phyloP scores from a whole-genome alignment of 495 filamentous ascomycete genomes.

The Ramalina intermedia region DNA sequence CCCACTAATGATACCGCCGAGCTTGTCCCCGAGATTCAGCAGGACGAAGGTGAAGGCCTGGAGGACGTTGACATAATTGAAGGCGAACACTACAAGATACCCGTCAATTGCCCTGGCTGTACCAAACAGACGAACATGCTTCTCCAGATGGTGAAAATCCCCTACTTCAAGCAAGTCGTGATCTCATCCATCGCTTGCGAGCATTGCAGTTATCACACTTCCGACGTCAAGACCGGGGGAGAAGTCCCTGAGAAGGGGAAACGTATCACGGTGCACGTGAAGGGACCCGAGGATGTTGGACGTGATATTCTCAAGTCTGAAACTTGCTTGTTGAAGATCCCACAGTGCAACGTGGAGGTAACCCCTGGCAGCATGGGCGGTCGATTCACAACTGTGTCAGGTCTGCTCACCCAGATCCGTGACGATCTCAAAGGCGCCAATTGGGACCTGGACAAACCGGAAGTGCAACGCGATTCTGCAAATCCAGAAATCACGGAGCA shows the following conservation, averaged over 20 bases:
- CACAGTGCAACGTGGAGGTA: constrained; percentile 70
- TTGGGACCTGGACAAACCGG: constrained; percentile 49
- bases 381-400: constrained; percentile 95
- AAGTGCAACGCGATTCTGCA: constrained; percentile 57
- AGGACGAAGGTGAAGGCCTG: constrained; percentile 17
- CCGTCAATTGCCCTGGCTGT: constrained; percentile 82
- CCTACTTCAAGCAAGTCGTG: constrained; percentile 89
- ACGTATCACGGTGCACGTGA: constrained; percentile 64
- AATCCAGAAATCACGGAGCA: constrained; percentile 40
- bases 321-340: constrained; percentile 68
- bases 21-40: constrained; percentile 6
- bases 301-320: constrained; percentile 96
- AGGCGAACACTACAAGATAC: constrained; percentile 80
- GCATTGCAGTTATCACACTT: constrained; percentile 83
- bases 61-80: constrained; percentile 69
- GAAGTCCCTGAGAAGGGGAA: constrained; percentile 77
- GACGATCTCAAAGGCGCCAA: constrained; percentile 77
- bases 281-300: constrained; percentile 59
- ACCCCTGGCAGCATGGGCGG: constrained; percentile 87
- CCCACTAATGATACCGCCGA: neutral
- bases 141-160: constrained; percentile 94
- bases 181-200: constrained; percentile 81
- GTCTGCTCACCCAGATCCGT: constrained; percentile 81
- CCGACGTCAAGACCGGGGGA: constrained; percentile 94
- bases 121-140: constrained; percentile 66